phyloP scores from a whole-genome alignment of 2,329 filamentous ascomycete genomes.

The Verticillium nubilum region DNA sequence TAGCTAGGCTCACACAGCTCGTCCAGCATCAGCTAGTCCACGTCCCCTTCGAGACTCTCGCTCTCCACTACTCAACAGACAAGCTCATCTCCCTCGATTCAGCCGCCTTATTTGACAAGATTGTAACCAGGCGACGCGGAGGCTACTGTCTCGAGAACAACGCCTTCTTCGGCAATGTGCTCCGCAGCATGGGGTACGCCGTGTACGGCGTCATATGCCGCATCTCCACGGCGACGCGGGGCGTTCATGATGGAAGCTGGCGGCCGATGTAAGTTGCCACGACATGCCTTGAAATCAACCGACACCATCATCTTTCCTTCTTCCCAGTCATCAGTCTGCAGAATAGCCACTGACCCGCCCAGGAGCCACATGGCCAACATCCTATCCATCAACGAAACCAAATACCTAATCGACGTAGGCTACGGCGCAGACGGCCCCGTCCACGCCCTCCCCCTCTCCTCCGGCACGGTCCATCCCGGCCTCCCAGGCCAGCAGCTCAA shows the following conservation, averaged over 20 bases:
- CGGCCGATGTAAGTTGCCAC: conserved; percentile 18
- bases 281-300: no score
- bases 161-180: conserved; percentile 36
- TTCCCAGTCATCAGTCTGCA: no score
- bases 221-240: conserved; percentile 14
- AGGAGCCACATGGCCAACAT: conserved; percentile 56
- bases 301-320: no score
- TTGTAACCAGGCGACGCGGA: conserved; percentile 28
- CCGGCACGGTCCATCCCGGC: conserved; percentile 17
- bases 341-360: conserved; percentile 4
- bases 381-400: conserved; percentile 40
- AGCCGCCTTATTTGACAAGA: conserved; percentile 33
- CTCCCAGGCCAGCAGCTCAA: conserved; percentile 30
- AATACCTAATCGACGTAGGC: conserved; percentile 51
- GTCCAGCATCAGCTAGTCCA: conserved; percentile 16
- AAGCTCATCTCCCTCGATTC: conserved; percentile 29
- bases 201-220: conserved; percentile 45
- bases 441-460: conserved; percentile 22
- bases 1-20: no score
- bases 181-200: conserved; percentile 41
- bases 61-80: conserved; percentile 41
- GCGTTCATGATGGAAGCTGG: conserved; percentile 11
- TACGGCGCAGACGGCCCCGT: conserved; percentile 44
- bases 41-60: conserved; percentile 49
- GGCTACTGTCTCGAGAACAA: conserved; percentile 49